Evolutionary conservation across 768 basidiomycete species (phyloP), one percentile per base, ranked within the genome.

Genomic region (Leucocoprinus leucothites): DNA sequence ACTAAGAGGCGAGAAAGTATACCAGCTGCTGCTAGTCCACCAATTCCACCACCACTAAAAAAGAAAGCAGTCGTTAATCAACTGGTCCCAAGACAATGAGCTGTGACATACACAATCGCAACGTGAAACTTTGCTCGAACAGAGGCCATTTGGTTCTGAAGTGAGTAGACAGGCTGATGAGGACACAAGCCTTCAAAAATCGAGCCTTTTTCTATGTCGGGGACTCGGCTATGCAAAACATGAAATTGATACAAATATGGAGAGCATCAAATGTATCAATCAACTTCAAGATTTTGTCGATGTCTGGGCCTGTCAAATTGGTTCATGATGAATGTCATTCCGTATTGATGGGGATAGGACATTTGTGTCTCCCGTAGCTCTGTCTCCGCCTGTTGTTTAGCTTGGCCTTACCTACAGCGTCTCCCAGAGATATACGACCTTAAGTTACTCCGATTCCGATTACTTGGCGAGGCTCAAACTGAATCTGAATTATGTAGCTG

Each of bases 41-140:
- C 70, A 4, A 71, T 69, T 7, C 70, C 71, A 1, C 68, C 67
- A 14, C 71, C 70, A 51, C 68, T 71, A 46, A 19, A n/a, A 22
- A 7, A n/a, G 11, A 26, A 22, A 31, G 31, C 6, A 31, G 11
- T 5, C 18, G n/a, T 36, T 2, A 40, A 53, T 34, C 19, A 38
- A 16, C 21, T 25, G 13, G 3, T 11, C 31, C 11, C 31, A 11
- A 31, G 31, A 31, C 22, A 34, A 24, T 9, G 22, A 49, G 45
- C 6, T 11, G 18, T 19, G n/a, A 59, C 59, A 31, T 34, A 63
- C 61, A 58, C 56, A 35, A 63, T 60, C 8, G 59, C 59, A 18
- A 63, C 51, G 48, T 58, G 59, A 48, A 60, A 53, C 36, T 63
- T 63, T 21, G 35, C 31, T 31, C 31, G 31, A 11, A 11, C 11